Evolutionary conservation across 257 asterid genomes (phyloP).

Genomic region (Lycium barbarum): DNA sequence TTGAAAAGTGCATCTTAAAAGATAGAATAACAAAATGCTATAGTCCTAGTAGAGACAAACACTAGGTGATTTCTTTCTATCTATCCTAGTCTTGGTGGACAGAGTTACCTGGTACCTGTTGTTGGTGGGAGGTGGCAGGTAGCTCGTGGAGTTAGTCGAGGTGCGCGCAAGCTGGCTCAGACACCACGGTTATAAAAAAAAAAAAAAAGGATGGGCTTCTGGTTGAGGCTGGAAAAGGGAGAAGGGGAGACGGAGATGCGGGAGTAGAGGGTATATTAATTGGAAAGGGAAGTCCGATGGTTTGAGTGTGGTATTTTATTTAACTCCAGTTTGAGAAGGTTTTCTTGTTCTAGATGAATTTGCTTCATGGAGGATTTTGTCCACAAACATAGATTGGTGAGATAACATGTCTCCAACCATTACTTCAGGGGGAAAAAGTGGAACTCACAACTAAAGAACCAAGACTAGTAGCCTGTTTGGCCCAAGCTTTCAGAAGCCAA

Average conservation of each 20-base stretch:
- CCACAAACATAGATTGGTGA: neutral
- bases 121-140: too few species aligned
- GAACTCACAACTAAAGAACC: neutral
- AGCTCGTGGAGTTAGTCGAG: too few species aligned
- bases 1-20: constrained; percentile 6
- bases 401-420: neutral
- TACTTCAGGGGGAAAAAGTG: neutral
- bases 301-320: neutral
- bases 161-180: too few species aligned
- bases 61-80: too few species aligned
- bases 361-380: neutral
- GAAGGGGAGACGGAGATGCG: neutral
- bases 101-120: too few species aligned
- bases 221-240: neutral
- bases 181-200: too few species aligned
- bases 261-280: neutral
- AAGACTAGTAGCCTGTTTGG: neutral
- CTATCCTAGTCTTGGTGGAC: too few species aligned
- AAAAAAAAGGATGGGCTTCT: neutral
- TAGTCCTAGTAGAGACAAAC: neutral
- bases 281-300: neutral
- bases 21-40: neutral
- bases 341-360: neutral
- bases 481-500: too few species aligned
- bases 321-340: neutral